Evolutionary conservation across 139 green algal species (phyloP), one percentile per base, ranked within the genome.

Genomic region (Limnomonas spitsbergensis): DNA sequence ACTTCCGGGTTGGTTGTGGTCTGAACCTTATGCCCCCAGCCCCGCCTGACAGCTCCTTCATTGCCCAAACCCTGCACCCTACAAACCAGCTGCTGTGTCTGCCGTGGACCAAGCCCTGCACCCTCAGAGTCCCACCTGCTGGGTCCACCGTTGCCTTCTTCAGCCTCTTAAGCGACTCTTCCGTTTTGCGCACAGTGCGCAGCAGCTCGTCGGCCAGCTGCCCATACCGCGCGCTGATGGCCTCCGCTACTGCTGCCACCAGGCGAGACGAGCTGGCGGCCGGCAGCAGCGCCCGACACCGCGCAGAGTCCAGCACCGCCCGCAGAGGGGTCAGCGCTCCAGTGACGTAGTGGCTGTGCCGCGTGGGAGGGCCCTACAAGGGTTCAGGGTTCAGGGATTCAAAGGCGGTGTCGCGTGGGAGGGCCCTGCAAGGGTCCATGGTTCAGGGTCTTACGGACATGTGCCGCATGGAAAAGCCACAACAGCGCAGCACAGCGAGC

Each of bases 261-360:
- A 90, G 47, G 2, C 29, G 39, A 42, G 77, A 66, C 68, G 38
- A 53, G 35, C 42, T 53, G 66, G 73, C 27, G 78, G 36, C 6
- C 26, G 40, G 37, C 34, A 69, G 4, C 78, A 84, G 56, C 36
- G 26, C n/a, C 7, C 29, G 39, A 67, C 53, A 39, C 7, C 40
- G 0, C 4, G 4, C 71, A 27, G 71, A 66, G 9, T 87, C 82
- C 52, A 89, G 71, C 61, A 87, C 37, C 69, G 67, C 32, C 0
- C 80, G 77, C 78, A 89, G 80, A 26, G 85, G 85, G 37, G 74
- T 52, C 0, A 89, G 70, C 52, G 87, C 85, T 14, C 80, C 82
- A 80, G 82, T 35, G 52, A 95, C 94, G 76, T 97, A 98, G 75
- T 94, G 93, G 4, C 83, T 91, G 61, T 94, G 89, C 2, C 90